Evolutionary conservation across 345 rosid species (phyloP).

Genomic region (Brassica napus): Da-Ae NC_063445.1:53868001-53868500

Average conservation of each 20-base stretch:
- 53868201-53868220: constrained; percentile 9
- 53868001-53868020: constrained; percentile 70
- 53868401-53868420: constrained; percentile 62
- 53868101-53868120: constrained; percentile 8
- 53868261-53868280: constrained; percentile 52
- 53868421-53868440: constrained; percentile 11
- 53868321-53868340: constrained; percentile 79
- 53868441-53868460: constrained; percentile 1
- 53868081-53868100: neutral
- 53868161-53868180: constrained; percentile 82
- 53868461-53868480: neutral
- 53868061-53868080: neutral
- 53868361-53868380: constrained; percentile 59
- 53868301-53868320: constrained; percentile 73
- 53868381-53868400: constrained; percentile 47
- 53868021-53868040: constrained; percentile 83
- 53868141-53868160: constrained; percentile 84
- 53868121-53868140: constrained; percentile 91
- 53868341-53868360: constrained; percentile 63
- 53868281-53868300: constrained; percentile 75
- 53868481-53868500: constrained; percentile 7
- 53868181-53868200: constrained; percentile 67
- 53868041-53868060: neutral
- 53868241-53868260: neutral
- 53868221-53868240: constrained; percentile 6